Base-by-base conservation (phyloP, 2,329 filamentous ascomycete species). In the Hypoxylon sp. region DNA sequence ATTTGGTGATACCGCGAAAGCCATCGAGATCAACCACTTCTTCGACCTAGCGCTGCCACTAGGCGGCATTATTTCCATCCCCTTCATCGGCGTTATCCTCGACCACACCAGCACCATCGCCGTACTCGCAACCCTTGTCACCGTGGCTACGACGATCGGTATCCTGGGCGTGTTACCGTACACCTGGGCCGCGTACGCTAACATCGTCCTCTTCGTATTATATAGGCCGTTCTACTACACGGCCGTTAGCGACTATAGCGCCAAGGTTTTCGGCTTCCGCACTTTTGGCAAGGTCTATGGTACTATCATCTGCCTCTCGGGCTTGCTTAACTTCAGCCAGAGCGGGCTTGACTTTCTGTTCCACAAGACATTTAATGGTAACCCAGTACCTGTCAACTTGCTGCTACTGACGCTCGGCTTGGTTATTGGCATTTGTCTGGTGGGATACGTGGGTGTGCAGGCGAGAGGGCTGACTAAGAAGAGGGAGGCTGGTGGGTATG, bases 251-350 rank as follows among this genome's bases (percentile, higher is more conserved):
- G 94, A 97, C 81, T 97, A 97, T 79, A 88, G 89, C 19, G 94
- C 93, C 67, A 97, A 97, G 81, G 94, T 97, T 37, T 97, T 97
- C 78, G 94, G 94, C 14, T 97, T 97, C 81, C 87, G 90, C 67
- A 97, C 94, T 0, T 97, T 97, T 74, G 94, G 94, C 50, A 97
- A 93, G 63, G 94, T 98, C n/a, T 97, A 97, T 80, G 94, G 94
- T 10, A 86, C 94, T 19, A 92, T 97, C 72, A 97, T 97, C 73
- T 97, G 93, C 80, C 82, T 96, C 1, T 91, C 94, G 0, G 94
- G 94, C 0, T 79, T 97, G 0, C 86, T 94, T 75, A 97, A 97
- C 80, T 94, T 98, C 76, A 88, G 88, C 0, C 94, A 97, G 81
- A 91, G 91, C 4, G 93, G 88, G 0, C 84, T 97, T 35, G 94